phyloP scores from a whole-genome alignment of 805 yeast species.

The Starmera quercuum region DNA sequence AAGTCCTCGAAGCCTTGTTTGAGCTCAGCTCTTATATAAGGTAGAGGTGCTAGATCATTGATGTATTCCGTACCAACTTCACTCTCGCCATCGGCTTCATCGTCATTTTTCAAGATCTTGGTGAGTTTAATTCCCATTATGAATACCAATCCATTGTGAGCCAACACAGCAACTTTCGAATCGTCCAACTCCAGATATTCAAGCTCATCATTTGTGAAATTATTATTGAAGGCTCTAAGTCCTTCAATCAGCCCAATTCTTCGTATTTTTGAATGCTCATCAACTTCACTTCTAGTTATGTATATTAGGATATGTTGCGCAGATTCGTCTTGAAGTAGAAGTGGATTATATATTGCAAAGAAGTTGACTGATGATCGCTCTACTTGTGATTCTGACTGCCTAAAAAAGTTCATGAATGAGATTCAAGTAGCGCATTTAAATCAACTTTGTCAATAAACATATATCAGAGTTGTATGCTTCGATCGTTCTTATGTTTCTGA shows the following conservation, averaged over 20 bases:
- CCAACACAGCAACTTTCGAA: constrained; percentile 10
- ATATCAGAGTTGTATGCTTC: too few species aligned
- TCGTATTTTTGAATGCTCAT: constrained; percentile 25
- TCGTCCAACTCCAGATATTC: constrained; percentile 11
- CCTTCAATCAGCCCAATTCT: constrained; percentile 38
- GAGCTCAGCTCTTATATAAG: constrained; percentile 18
- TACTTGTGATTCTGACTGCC: too few species aligned
- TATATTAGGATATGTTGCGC: neutral
- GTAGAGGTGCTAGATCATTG: constrained; percentile 17
- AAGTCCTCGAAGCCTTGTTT: constrained; percentile 18
- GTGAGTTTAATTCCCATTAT: neutral
- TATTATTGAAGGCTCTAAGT: constrained; percentile 17
- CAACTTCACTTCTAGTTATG: constrained; percentile 16
- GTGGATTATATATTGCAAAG: constrained; percentile 33
- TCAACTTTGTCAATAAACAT: too few species aligned
- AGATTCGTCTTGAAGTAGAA: constrained; percentile 12
- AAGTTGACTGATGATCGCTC: constrained; percentile 18
- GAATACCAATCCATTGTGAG: constrained; percentile 3
- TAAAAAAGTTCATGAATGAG: too few species aligned
- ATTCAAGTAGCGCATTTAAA: too few species aligned
- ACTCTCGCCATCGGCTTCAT: constrained; percentile 2
- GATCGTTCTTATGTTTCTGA: too few species aligned
- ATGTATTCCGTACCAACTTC: constrained; percentile 8
- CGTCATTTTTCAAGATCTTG: neutral
- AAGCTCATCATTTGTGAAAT: constrained; percentile 9